phyloP scores from a whole-genome alignment of 768 basidiomycete genomes.

The Multifurca ochricompacta region DNA sequence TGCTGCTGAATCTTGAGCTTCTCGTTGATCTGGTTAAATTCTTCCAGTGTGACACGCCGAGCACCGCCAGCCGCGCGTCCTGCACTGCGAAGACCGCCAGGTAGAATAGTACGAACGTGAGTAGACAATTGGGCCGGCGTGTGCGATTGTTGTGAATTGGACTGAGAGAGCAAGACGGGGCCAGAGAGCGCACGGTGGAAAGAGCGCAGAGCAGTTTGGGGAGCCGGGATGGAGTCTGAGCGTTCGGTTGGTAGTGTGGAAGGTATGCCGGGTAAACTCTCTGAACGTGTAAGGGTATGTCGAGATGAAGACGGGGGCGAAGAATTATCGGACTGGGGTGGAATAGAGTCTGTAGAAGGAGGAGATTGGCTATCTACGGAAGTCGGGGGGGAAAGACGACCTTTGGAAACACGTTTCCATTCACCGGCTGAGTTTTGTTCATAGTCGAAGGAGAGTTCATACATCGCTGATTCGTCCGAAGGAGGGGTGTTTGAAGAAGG shows the following conservation, averaged over 20 bases:
- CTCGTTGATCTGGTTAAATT: slow-evolving; percentile 30
- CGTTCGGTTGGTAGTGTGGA: slow-evolving; percentile 21
- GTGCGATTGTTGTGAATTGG: slow-evolving; percentile 27
- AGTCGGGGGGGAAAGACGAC: slow-evolving; percentile 38
- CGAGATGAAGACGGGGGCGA: slow-evolving; percentile 33
- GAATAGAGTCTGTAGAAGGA: slow-evolving; percentile 11
- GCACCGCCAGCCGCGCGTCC: slow-evolving; percentile 30
- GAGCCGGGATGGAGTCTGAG: slow-evolving; percentile 26
- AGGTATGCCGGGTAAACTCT: slow-evolving; percentile 51
- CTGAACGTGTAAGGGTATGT: slow-evolving; percentile 55
- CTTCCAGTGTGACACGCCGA: slow-evolving; percentile 33
- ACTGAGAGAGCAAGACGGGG: slow-evolving; percentile 31
- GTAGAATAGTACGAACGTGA: slow-evolving; percentile 23
- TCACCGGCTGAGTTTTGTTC: slow-evolving; percentile 49
- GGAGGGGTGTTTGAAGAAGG: slow-evolving; percentile 27
- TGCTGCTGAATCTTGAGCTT: slow-evolving; percentile 13
- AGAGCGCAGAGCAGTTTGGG: slow-evolving; percentile 35
- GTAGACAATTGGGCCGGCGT: slow-evolving; percentile 23
- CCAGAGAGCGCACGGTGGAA: slow-evolving; percentile 65
- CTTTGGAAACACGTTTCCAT: slow-evolving; percentile 49
- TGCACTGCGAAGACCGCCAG: slow-evolving; percentile 28
- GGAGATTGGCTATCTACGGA: slow-evolving; percentile 29
- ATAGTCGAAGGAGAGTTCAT: slow-evolving; percentile 64
- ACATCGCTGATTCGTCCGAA: slow-evolving; percentile 54
- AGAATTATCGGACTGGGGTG: slow-evolving; percentile 27